phyloP scores from a whole-genome alignment of 2,329 filamentous ascomycete species.

The Penicillium sp. region DNA sequence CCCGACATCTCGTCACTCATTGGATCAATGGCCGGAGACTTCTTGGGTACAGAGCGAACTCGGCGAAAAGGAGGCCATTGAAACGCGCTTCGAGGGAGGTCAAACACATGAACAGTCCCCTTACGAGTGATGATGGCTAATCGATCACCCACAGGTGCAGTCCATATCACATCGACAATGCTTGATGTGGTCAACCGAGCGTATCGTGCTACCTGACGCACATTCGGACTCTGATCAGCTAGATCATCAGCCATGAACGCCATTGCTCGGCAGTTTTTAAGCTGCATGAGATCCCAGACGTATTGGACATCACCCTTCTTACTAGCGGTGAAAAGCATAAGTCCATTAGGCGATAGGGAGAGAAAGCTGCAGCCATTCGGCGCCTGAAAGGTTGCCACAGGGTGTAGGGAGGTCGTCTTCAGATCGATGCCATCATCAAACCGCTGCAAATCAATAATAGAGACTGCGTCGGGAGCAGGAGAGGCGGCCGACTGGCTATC shows the following conservation, averaged over 20 bases:
- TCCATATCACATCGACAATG: constrained; percentile 89
- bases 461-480: constrained; percentile 47
- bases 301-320: constrained; percentile 53
- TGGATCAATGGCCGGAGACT: constrained; percentile 44
- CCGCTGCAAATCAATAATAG: constrained; percentile 47
- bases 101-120: constrained; percentile 91
- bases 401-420: constrained; percentile 35
- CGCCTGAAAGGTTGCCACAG: constrained; percentile 48
- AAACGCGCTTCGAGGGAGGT: constrained; percentile 79
- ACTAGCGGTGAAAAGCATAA: constrained; percentile 50
- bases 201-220: constrained; percentile 85
- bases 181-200: constrained; percentile 88
- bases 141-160: constrained; percentile 74
- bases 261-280: constrained; percentile 43
- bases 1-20: constrained; percentile 52
- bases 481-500: constrained; percentile 37
- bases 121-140: constrained; percentile 89
- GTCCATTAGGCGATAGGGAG: constrained; percentile 49
- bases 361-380: constrained; percentile 53
- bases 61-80: constrained; percentile 75
- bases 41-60: constrained; percentile 44
- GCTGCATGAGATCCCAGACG: constrained; percentile 53
- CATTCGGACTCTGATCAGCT: constrained; percentile 40
- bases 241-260: constrained; percentile 40
- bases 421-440: constrained; percentile 43